A percentile compares a stretch with the other conserved stretches of the same genome.
phyloP scores from a whole-genome alignment of 1,284 basidiomycete species.

The Puccinia coronata region DNA sequence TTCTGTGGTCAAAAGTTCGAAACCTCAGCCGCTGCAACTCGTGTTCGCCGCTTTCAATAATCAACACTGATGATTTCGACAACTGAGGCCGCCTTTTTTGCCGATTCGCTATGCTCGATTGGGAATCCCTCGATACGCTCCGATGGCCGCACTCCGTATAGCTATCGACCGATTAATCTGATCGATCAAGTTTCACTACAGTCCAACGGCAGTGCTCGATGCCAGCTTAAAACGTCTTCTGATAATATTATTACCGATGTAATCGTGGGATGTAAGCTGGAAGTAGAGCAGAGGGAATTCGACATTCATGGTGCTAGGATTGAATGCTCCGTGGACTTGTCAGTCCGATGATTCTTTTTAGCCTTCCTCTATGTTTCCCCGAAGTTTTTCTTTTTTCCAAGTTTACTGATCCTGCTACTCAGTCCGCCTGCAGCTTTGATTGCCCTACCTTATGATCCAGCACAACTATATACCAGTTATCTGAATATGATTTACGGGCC shows the following conservation, averaged over 20 bases:
- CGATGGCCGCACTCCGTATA: slow-evolving; percentile 37
- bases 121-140: slow-evolving; percentile 1
- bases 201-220: slow-evolving; percentile 42
- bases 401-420: slow-evolving; percentile 27
- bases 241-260: slow-evolving; percentile 48
- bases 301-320: slow-evolving; percentile 27
- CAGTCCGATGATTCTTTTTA: slow-evolving; percentile 16
- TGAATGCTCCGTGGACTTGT: slow-evolving; percentile 49
- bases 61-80: slow-evolving; percentile 22
- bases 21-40: background rate
- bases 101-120: slow-evolving; percentile 18
- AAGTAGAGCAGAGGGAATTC: slow-evolving; percentile 45
- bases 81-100: slow-evolving; percentile 19
- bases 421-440: slow-evolving; percentile 44
- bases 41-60: background rate
- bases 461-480: slow-evolving; percentile 39
- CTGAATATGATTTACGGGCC: slow-evolving; percentile 46
- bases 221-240: slow-evolving; percentile 42
- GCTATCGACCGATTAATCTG: slow-evolving; percentile 43
- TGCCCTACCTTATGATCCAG: slow-evolving; percentile 27
- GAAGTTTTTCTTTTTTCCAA: background rate
- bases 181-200: slow-evolving; percentile 39
- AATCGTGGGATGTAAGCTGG: slow-evolving; percentile 45
- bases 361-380: background rate
- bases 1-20: too few relatives aligned